Percentiles rank a stretch among this genome's conserved stretches.
Conservation (phyloP, 2,329 filamentous ascomycete genomes). For the Metarhizium brunneum region DNA sequence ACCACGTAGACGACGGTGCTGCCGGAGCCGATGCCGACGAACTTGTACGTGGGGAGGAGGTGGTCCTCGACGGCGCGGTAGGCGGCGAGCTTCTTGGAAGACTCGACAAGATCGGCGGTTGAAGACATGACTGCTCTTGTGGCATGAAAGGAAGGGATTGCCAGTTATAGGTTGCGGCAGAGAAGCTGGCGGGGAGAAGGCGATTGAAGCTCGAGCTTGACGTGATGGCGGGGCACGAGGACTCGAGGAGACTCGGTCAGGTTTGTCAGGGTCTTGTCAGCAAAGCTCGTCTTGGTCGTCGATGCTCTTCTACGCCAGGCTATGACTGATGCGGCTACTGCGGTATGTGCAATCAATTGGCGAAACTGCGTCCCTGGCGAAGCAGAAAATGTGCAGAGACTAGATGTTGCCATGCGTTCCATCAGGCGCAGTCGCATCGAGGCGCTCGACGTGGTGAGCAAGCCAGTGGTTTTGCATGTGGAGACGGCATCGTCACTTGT, state of each 20-base stretch:
- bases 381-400: no score
- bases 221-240: neutral
- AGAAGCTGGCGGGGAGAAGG: neutral
- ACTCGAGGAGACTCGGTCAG: neutral
- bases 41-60: conserved; percentile 52
- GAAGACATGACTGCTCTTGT: conserved; percentile 24
- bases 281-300: neutral
- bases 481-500: no score
- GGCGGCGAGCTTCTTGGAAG: conserved; percentile 67
- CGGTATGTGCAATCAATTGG: no score
- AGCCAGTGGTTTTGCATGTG: no score
- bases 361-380: no score
- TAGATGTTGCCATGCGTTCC: no score
- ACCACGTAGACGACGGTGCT: conserved; percentile 80
- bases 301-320: neutral
- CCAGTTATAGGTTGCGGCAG: neutral
- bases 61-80: conserved; percentile 65
- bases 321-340: no score
- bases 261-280: neutral
- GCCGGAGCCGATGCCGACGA: conserved; percentile 72
- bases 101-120: conserved; percentile 44
- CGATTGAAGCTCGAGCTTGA: neutral
- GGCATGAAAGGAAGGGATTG: neutral
- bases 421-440: no score
- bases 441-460: no score